Base-by-base conservation (phyloP, 495 filamentous ascomycete genomes). In the Lophiotrema nucula region DNA sequence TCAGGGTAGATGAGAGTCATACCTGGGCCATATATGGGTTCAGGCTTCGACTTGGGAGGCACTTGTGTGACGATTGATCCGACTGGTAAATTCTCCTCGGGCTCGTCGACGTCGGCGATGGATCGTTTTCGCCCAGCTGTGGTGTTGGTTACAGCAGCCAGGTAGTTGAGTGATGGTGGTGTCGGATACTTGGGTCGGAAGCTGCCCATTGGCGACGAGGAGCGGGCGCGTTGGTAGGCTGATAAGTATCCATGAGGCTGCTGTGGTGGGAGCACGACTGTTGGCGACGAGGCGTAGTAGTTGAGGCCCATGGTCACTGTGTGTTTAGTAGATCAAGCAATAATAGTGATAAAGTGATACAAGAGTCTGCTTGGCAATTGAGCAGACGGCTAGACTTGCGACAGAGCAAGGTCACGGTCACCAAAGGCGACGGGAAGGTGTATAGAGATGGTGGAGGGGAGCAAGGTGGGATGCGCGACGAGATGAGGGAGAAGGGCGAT, bases 1-100 rank as follows among this genome's bases (percentile, higher is more conserved):
- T 73, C 76, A 12, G 86, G 85, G 65, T 89, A 88, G 70, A 90
- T 79, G 56, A 89, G 79, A 2, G 81, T 81, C 85, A 90, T 91
- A 44, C 87, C 88, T 47, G 85, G 83, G 55, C 87, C 88, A 65
- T 88, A 88, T 35, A 73, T 57, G 22, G 83, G 60, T 76, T 79
- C 54, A 77, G 77, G 67, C 79, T 81, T 38, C 18, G 76, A 69
- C 64, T 82, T 79, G 27, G 74, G 70, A 19, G 72, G 70, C 39
- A 66, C 48, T 70, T 44, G 74, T 38, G 25, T 52, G 25, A 53
- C 47, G 55, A 57, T 23, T 15, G 73, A 68, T 45, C 73, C 70
- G 56, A 70, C 68, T 51, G 72, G 73, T 23, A 70, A 60, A 23
- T 81, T 77, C 21, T 80, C 74, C 47, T 83, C 79, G 51, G 70